A percentile compares a stretch with the other conserved stretches of the same genome.
These are phyloP conservation scores for Neonectria magnoliae DNA, from an alignment of 2,329 filamentous ascomycete genomes.

Conservation along the genomic window DNA sequence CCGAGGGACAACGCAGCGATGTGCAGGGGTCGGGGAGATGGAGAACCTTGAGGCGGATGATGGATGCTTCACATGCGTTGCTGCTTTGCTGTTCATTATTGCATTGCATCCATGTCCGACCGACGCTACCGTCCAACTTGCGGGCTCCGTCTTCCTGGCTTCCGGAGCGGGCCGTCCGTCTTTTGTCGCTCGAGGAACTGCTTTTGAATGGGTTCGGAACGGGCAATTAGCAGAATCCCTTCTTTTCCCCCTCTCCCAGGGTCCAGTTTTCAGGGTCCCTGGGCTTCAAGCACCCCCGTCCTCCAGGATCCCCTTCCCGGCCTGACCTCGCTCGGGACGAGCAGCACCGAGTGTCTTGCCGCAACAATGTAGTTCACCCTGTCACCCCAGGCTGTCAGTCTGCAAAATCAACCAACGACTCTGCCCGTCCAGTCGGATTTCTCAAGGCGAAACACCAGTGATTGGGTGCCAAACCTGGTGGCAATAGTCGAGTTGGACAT, in stretches of 20 bases:
- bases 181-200: not conserved
- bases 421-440: slow-evolving; percentile 13
- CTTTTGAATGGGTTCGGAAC: not conserved
- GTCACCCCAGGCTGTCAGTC: not conserved
- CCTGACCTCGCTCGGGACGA: slow-evolving; percentile 1
- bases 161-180: not conserved
- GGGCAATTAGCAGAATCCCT: not conserved
- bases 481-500: not conserved
- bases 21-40: slow-evolving; percentile 10
- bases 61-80: not conserved
- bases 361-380: not conserved
- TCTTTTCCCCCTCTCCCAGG: no score
- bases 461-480: not conserved
- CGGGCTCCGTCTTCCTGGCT: not conserved
- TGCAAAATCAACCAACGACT: slow-evolving; percentile 15
- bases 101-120: not conserved
- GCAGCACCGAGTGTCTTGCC: slow-evolving; percentile 3
- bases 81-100: not conserved
- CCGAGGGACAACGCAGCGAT: not conserved
- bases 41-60: not conserved
- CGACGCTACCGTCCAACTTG: no score
- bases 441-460: not conserved
- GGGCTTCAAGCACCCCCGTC: not conserved
- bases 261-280: not conserved
- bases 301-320: not conserved